Percentiles rank a stretch among this genome's conserved stretches.
Conservation (phyloP, 2,329 filamentous ascomycete genomes). For the Cladorrhinum sp. region DNA sequence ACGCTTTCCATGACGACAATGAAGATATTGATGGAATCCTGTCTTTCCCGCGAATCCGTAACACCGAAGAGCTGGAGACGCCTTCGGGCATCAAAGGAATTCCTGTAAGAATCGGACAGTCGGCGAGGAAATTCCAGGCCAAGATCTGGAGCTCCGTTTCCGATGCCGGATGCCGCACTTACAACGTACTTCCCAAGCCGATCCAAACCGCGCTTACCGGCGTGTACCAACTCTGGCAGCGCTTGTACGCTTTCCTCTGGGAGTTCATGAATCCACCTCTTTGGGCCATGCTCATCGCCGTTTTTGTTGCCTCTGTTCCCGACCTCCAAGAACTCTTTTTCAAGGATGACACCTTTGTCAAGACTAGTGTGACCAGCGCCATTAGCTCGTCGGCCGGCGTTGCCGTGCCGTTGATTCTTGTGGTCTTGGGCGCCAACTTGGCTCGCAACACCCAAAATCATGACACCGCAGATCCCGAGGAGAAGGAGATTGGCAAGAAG, state of each 20-base stretch:
- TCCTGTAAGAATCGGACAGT: conserved; percentile 36
- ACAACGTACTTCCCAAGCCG: conserved; percentile 41
- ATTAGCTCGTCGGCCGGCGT: conserved; percentile 83
- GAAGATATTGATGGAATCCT: conserved; percentile 54
- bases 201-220: conserved; percentile 37
- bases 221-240: conserved; percentile 35
- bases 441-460: conserved; percentile 83
- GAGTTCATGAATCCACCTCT: conserved; percentile 98
- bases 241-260: conserved; percentile 67
- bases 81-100: conserved; percentile 43
- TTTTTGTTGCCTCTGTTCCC: conserved; percentile 86
- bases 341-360: conserved; percentile 80
- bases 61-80: conserved; percentile 40
- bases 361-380: conserved; percentile 88
- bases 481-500: conserved; percentile 65
- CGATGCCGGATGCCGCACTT: conserved; percentile 27
- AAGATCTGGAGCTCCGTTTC: conserved; percentile 23
- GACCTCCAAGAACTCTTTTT: conserved; percentile 83
- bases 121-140: conserved; percentile 31
- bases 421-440: conserved; percentile 91
- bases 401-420: conserved; percentile 89
- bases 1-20: conserved; percentile 15
- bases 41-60: conserved; percentile 58
- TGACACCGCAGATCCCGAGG: conserved; percentile 64
- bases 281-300: conserved; percentile 93